phyloP scores from a whole-genome alignment of 202 grass and related monocot species.

The Cymbopogon flexuosus region DNA sequence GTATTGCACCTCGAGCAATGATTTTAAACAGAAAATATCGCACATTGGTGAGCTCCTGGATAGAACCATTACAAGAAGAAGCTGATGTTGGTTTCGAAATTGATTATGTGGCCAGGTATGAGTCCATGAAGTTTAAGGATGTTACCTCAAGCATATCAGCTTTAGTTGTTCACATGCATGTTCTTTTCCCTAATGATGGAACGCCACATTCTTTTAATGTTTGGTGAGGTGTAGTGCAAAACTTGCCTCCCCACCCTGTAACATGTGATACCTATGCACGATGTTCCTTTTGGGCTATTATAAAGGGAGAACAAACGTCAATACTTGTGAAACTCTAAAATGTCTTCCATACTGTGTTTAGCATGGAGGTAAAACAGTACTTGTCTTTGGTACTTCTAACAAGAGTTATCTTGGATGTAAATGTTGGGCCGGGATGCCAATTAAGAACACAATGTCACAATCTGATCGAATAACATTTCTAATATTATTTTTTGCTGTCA shows the following conservation, averaged over 20 bases:
- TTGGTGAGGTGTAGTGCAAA: not conserved
- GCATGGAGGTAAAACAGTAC: too few relatives aligned
- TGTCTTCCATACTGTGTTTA: too few relatives aligned
- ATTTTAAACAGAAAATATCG: slow-evolving; percentile 92
- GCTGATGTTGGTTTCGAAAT: slow-evolving; percentile 89
- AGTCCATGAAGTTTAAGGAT: slow-evolving; percentile 9
- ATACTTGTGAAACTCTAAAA: too few relatives aligned
- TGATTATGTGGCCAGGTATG: slow-evolving; percentile 93
- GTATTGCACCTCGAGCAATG: slow-evolving; percentile 82
- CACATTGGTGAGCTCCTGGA: slow-evolving; percentile 96
- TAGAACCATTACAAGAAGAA: slow-evolving; percentile 99
- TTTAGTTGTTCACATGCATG: slow-evolving; percentile 14
- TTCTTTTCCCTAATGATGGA: not conserved
- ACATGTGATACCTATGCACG: not conserved
- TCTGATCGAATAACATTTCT: not conserved
- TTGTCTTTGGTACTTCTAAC: not conserved
- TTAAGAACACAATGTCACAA: not conserved
- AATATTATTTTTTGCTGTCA: not conserved
- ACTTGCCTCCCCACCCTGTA: not conserved
- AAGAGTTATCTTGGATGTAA: not conserved
- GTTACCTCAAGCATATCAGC: not conserved
- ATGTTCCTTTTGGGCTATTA: not conserved
- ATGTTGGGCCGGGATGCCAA: not conserved
- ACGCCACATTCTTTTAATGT: too few relatives aligned
- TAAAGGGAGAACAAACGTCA: not conserved